Percentiles rank a stretch among this genome's conserved stretches.
Evolutionary conservation across 2,329 filamentous ascomycete genomes (phyloP).

Genomic region (Aspergillus ibericus): DNA sequence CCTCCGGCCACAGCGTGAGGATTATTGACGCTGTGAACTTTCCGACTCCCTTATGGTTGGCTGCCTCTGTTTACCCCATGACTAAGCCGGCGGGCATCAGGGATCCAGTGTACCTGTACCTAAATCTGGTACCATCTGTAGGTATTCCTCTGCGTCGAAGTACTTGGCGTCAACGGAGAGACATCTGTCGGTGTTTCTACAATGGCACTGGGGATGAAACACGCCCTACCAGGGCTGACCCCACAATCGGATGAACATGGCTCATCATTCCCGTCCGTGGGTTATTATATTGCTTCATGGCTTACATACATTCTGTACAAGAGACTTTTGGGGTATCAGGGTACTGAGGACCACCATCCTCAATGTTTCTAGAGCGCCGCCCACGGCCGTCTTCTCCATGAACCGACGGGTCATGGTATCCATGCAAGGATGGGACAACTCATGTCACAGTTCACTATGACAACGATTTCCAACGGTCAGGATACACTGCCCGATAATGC

Average conservation of each 20-base stretch:
- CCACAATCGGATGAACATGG: not conserved
- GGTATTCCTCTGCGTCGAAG: not conserved
- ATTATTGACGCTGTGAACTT: not conserved
- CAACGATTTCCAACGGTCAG: not conserved
- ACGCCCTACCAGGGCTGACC: not conserved
- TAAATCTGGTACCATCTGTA: not conserved
- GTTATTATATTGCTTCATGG: not conserved
- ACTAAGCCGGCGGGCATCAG: not conserved
- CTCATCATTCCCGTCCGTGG: not conserved
- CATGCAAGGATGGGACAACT: constrained; percentile 1
- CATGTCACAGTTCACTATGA: not conserved
- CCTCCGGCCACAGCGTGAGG: not conserved
- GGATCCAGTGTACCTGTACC: not conserved
- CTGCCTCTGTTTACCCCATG: not conserved
- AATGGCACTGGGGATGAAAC: not conserved
- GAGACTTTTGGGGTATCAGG: constrained; percentile 14
- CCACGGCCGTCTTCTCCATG: not conserved
- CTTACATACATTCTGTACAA: constrained; percentile 1
- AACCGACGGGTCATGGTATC: not conserved
- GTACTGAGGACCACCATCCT: not conserved
- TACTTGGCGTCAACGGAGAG: too few species aligned
- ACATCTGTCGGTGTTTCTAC: too few species aligned
- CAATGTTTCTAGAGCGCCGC: not conserved
- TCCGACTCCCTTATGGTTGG: not conserved
- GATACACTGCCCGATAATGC: not conserved